A percentile compares a stretch with the other conserved stretches of the same genome.
Evolutionary conservation across 306 rosid genomes (phyloP).

Genomic region (Fragaria ananassa): DNA sequence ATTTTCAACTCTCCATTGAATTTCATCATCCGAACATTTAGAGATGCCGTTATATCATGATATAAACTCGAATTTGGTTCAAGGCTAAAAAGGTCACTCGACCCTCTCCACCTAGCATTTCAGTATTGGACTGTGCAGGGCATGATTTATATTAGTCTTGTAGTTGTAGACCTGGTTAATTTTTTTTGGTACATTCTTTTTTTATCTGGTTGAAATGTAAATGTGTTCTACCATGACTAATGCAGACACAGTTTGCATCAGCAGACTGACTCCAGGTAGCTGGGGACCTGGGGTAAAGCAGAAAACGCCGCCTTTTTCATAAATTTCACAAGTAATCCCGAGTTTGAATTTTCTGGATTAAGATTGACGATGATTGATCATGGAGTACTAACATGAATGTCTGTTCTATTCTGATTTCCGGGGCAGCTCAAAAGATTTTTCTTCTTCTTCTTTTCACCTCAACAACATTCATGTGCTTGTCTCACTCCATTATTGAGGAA

Average conservation of each 20-base stretch:
- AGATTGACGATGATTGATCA: constrained; percentile 29
- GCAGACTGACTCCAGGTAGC: neutral
- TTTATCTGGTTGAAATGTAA: neutral
- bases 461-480: constrained; percentile 7
- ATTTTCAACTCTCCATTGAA: neutral
- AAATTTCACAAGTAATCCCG: neutral
- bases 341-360: constrained; percentile 6
- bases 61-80: neutral
- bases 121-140: neutral
- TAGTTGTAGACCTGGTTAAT: neutral
- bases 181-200: neutral
- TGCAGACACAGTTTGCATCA: neutral
- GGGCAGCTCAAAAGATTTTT: constrained; percentile 5
- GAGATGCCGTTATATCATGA: neutral
- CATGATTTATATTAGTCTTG: neutral
- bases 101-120: neutral
- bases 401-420: constrained; percentile 5
- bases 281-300: neutral
- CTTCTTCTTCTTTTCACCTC: neutral
- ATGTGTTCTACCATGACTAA: neutral
- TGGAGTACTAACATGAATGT: neutral
- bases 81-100: neutral
- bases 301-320: neutral
- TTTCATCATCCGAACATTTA: neutral
- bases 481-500: neutral